phyloP scores from a whole-genome alignment of 1,284 basidiomycete species.

The Melampsora larici-populina region DNA sequence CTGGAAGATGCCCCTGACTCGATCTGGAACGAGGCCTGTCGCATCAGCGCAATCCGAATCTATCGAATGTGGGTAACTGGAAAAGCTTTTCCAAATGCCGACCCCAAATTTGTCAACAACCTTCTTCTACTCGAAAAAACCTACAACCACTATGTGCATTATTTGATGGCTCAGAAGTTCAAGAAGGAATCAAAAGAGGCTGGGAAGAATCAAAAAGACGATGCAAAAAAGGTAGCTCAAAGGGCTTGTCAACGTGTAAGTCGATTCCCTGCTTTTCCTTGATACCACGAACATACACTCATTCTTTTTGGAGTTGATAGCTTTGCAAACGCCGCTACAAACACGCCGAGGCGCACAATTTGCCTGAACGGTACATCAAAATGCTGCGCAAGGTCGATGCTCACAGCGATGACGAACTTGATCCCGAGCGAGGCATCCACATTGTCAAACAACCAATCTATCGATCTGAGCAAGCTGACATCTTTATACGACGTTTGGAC shows the following conservation, averaged over 20 bases:
- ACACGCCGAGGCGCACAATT: too few species aligned
- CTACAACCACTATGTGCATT: constrained; percentile 17
- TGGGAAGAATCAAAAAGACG: background rate
- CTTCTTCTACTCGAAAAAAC: background rate
- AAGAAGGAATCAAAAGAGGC: constrained; percentile 1
- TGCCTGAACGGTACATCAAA: background rate
- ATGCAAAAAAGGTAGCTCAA: constrained; percentile 13
- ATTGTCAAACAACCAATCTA: background rate
- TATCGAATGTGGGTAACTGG: too few species aligned
- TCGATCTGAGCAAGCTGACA: background rate
- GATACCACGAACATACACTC: too few species aligned
- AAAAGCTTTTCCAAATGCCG: too few species aligned
- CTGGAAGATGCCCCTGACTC: background rate
- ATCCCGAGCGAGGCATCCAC: background rate
- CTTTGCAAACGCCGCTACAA: too few species aligned
- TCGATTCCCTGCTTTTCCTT: too few species aligned
- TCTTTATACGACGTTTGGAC: background rate
- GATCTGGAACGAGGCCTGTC: background rate
- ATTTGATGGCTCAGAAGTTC: background rate
- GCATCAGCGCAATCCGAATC: background rate
- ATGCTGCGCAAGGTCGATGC: background rate
- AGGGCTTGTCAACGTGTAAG: background rate
- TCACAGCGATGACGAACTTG: constrained; percentile 8
- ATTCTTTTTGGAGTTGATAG: too few species aligned
- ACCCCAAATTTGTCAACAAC: too few species aligned